A percentile compares a stretch with the other conserved stretches of the same genome.
Evolutionary conservation across 345 rosid species (phyloP).

Genomic region (Gossypium sturtianum): DNA sequence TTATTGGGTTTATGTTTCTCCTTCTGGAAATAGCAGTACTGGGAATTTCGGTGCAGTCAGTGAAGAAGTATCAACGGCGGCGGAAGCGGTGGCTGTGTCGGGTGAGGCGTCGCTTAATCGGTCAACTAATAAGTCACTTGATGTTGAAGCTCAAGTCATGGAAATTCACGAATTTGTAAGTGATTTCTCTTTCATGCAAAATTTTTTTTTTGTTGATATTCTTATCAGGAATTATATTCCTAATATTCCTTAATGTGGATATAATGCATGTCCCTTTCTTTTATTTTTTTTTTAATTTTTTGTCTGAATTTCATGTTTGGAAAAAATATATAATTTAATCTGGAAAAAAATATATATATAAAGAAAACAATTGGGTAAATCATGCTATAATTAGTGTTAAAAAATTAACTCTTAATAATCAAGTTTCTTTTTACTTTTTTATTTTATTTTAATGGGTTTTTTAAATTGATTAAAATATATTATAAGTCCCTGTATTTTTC

Average conservation of each 20-base stretch:
- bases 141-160: neutral
- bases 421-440: neutral
- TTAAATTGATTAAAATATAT: too few species aligned
- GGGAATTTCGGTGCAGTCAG: slow-evolving; percentile 3
- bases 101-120: slow-evolving; percentile 4
- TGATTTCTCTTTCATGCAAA: neutral
- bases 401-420: neutral
- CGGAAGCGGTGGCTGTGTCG: neutral
- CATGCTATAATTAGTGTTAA: neutral
- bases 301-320: too few species aligned
- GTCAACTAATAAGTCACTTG: neutral
- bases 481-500: too few species aligned
- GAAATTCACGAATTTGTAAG: neutral
- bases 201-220: neutral
- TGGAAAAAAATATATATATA: neutral
- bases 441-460: neutral
- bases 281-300: neutral
- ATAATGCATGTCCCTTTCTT: neutral
- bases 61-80: neutral
- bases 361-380: neutral
- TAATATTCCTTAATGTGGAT: neutral
- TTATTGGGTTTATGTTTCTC: slow-evolving; percentile 3
- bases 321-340: neutral
- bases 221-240: neutral
- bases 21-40: neutral